Conservation (phyloP, 495 filamentous ascomycete genomes). For the Aspergillus panamensis region DNA sequence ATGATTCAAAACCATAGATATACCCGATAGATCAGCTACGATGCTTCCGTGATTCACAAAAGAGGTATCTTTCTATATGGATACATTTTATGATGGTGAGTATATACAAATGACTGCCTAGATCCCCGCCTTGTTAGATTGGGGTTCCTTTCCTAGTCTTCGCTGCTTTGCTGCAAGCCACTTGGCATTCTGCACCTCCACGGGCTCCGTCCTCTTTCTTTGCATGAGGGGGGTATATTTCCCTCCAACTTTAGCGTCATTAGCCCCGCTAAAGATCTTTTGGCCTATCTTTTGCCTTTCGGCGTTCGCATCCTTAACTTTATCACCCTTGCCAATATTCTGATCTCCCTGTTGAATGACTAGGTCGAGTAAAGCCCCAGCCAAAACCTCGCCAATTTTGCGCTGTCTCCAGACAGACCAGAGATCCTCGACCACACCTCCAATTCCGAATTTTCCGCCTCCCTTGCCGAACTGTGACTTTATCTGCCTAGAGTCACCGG, state of each 20-base stretch:
- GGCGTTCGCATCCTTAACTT: conserved; percentile 23
- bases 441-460: conserved; percentile 56
- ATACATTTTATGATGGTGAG: conserved; percentile 14
- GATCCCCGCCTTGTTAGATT: conserved; percentile 17
- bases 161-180: conserved; percentile 70
- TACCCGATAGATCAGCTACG: background rate
- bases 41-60: background rate
- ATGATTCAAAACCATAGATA: conserved; percentile 55
- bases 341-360: conserved; percentile 51
- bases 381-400: conserved; percentile 86
- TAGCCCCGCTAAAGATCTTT: conserved; percentile 69
- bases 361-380: conserved; percentile 61
- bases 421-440: conserved; percentile 65
- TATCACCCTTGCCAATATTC: conserved; percentile 22
- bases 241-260: conserved; percentile 56
- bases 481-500: conserved; percentile 51
- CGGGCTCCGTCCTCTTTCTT: conserved; percentile 56
- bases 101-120: conserved; percentile 25
- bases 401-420: conserved; percentile 79
- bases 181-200: conserved; percentile 71
- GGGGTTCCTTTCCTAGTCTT: conserved; percentile 23
- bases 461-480: conserved; percentile 32
- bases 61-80: conserved; percentile 2
- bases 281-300: conserved; percentile 41
- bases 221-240: conserved; percentile 69